phyloP scores from a whole-genome alignment of 2,329 filamentous ascomycete genomes.

The Aspergillus uvarum region DNA sequence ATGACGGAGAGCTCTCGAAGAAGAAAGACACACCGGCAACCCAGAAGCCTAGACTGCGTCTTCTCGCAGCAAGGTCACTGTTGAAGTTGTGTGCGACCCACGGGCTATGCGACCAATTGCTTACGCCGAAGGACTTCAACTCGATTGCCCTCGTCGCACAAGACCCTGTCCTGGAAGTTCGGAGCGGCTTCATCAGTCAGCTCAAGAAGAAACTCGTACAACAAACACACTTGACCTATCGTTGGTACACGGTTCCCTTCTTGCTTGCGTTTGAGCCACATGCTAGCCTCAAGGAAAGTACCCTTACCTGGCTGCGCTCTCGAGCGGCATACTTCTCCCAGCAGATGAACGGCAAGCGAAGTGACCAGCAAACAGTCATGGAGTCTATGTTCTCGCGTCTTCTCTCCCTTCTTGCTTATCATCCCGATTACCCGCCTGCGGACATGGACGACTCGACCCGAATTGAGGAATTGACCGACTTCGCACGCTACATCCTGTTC shows the following conservation, averaged over 20 bases:
- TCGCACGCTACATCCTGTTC: slow-evolving; percentile 85
- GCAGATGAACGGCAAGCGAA: slow-evolving; percentile 37
- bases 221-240: slow-evolving; percentile 68
- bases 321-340: slow-evolving; percentile 66
- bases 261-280: slow-evolving; percentile 87
- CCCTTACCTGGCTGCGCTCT: slow-evolving; percentile 86
- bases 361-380: slow-evolving; percentile 61
- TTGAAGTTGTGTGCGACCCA: slow-evolving; percentile 81
- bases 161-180: slow-evolving; percentile 71
- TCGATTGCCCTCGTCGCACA: slow-evolving; percentile 77
- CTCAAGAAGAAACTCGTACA: slow-evolving; percentile 69
- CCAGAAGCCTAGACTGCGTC: slow-evolving; percentile 77
- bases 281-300: slow-evolving; percentile 67
- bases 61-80: slow-evolving; percentile 75
- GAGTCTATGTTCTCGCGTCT: slow-evolving; percentile 80
- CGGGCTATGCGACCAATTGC: slow-evolving; percentile 68
- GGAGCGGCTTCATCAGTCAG: slow-evolving; percentile 75
- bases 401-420: slow-evolving; percentile 84
- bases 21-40: slow-evolving; percentile 70
- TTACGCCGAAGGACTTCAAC: slow-evolving; percentile 75
- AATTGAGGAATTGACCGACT: slow-evolving; percentile 67
- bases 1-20: slow-evolving; percentile 78
- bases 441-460: slow-evolving; percentile 45
- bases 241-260: slow-evolving; percentile 90
- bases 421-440: slow-evolving; percentile 72